Evolutionary conservation across 208 protist species (phyloP).

Genomic region (Trichomonas gallinae): DNA sequence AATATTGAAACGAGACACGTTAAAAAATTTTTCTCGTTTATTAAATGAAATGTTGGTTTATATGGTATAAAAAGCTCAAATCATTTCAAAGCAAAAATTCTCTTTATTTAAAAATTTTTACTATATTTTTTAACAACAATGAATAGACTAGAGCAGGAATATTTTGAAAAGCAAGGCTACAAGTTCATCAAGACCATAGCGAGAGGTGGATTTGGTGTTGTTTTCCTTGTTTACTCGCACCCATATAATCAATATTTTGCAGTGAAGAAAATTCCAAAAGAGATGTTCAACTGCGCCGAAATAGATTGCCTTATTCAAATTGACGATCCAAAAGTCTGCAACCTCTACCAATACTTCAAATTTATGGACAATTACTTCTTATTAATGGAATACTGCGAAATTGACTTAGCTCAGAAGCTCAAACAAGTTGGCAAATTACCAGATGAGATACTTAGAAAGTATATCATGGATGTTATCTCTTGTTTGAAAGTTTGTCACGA

Average conservation of each 20-base stretch:
- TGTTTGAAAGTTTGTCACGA: constrained; percentile 39
- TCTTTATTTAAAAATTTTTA: neutral
- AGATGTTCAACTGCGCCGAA: neutral
- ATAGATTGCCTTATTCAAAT: neutral
- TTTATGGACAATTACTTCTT: neutral
- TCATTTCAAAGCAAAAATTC: neutral
- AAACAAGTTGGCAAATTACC: neutral
- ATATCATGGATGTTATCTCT: neutral
- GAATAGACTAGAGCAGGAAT: neutral
- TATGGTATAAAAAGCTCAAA: neutral
- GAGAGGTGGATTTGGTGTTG: neutral
- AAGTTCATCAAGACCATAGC: neutral
- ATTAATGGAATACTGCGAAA: neutral
- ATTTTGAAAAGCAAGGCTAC: neutral
- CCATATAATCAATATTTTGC: neutral
- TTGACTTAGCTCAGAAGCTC: neutral
- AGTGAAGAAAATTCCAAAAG: neutral
- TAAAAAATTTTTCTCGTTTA: too few relatives aligned
- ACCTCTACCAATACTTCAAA: neutral
- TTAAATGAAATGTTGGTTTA: too few relatives aligned
- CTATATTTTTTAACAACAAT: neutral
- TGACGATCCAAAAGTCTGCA: neutral
- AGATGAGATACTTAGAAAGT: neutral
- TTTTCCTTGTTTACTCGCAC: neutral
- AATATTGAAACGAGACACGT: too few relatives aligned